phyloP scores from a whole-genome alignment of 1,284 basidiomycete species.

The Cryptococcus depauperatus region DNA sequence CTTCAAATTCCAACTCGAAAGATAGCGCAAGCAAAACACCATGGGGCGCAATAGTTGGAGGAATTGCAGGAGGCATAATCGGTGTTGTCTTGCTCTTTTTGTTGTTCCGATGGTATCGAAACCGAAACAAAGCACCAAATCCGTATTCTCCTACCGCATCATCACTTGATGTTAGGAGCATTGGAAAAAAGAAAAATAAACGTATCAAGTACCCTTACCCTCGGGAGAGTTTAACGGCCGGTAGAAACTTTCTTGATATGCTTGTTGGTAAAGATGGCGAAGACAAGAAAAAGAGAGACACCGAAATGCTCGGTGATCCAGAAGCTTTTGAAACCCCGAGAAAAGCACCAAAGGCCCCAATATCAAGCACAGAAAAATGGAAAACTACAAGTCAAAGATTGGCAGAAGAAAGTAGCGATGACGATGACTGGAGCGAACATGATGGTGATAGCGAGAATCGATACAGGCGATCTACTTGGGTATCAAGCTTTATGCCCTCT shows the following conservation, averaged over 20 bases:
- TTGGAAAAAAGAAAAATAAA: slow-evolving; percentile 3
- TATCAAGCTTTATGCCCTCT: not conserved
- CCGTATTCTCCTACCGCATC: not conserved
- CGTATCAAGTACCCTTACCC: slow-evolving; percentile 9
- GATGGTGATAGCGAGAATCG: not conserved
- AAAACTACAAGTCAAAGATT: not conserved
- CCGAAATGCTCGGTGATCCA: slow-evolving; percentile 9
- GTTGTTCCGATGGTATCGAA: slow-evolving; percentile 5
- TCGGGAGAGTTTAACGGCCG: not conserved
- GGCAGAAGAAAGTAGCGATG: not conserved
- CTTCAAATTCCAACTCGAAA: not conserved
- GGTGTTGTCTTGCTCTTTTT: slow-evolving; percentile 13
- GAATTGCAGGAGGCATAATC: slow-evolving; percentile 14
- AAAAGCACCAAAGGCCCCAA: slow-evolving; percentile 1
- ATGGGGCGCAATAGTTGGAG: slow-evolving; percentile 21
- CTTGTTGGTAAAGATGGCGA: not conserved
- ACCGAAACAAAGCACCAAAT: not conserved
- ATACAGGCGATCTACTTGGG: too few relatives aligned
- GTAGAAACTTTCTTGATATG: slow-evolving; percentile 6
- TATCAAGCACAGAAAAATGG: not conserved
- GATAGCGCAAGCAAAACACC: not conserved
- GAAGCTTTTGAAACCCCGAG: slow-evolving; percentile 6
- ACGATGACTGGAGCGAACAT: not conserved
- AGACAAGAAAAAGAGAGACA: slow-evolving; percentile 5
- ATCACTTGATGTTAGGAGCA: not conserved